Percentiles rank a stretch among this genome's conserved stretches.
Conservation (phyloP, 768 basidiomycete genomes). For the Infundibulicybe gibba region DNA sequence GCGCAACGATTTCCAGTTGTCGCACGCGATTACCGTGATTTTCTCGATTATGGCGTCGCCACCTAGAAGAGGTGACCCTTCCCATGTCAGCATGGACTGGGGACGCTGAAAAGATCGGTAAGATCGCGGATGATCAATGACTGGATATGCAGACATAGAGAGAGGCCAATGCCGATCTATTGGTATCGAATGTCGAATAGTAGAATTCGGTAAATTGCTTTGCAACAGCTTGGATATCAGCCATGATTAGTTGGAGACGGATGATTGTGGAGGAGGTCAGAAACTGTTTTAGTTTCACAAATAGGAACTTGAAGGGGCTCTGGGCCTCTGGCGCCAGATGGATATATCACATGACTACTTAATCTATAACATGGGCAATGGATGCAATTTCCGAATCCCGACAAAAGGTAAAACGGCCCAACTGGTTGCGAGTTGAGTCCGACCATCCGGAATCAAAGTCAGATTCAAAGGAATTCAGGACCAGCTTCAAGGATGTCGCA, state of each 20-base stretch:
- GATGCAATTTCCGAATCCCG: not conserved
- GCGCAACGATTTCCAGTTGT: not conserved
- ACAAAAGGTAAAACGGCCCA: too few species aligned
- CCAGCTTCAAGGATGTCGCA: conserved; percentile 42
- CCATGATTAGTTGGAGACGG: conserved; percentile 35
- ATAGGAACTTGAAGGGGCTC: conserved; percentile 5
- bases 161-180: conserved; percentile 48
- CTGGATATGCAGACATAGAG: conserved; percentile 71
- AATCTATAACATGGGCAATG: not conserved
- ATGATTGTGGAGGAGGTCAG: conserved; percentile 8
- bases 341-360: not conserved
- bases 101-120: conserved; percentile 50
- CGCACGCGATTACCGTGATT: conserved; percentile 47
- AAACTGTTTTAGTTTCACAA: conserved; percentile 8
- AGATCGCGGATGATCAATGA: not conserved
- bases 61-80: conserved; percentile 60
- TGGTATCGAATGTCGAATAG: conserved; percentile 71
- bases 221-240: conserved; percentile 72
- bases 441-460: too few species aligned
- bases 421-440: too few species aligned
- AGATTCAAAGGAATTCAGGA: too few species aligned
- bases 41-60: conserved; percentile 59
- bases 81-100: conserved; percentile 84
- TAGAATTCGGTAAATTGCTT: conserved; percentile 81
- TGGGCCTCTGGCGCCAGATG: not conserved